Percentiles rank a stretch among this genome's conserved stretches.
phyloP scores from a whole-genome alignment of 768 basidiomycete species.

The Termitomyces sp. region DNA sequence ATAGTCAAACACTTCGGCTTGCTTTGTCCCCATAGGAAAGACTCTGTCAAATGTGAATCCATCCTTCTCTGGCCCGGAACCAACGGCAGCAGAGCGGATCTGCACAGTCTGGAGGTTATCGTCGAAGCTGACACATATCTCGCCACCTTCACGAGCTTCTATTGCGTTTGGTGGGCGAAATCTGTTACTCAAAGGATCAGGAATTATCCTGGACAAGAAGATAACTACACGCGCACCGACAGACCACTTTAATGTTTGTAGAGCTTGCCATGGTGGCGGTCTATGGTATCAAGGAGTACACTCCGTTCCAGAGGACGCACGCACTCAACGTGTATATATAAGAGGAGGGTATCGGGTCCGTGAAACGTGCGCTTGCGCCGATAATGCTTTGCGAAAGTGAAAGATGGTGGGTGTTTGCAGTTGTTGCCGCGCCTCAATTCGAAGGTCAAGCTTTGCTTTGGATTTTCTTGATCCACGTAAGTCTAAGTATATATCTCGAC shows the following conservation, averaged over 20 bases:
- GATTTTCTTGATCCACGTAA: background rate
- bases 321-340: slow-evolving; percentile 6
- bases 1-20: slow-evolving; percentile 96
- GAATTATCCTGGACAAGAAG: slow-evolving; percentile 1
- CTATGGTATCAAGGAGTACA: slow-evolving; percentile 13
- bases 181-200: slow-evolving; percentile 36
- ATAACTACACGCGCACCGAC: slow-evolving; percentile 65
- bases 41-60: slow-evolving; percentile 98
- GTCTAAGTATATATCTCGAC: background rate
- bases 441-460: background rate
- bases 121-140: slow-evolving; percentile 86
- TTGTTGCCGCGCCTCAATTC: slow-evolving; percentile 23
- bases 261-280: slow-evolving; percentile 57
- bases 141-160: slow-evolving; percentile 83
- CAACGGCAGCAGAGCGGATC: slow-evolving; percentile 65
- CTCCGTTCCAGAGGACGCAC: slow-evolving; percentile 14
- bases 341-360: slow-evolving; percentile 12
- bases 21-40: slow-evolving; percentile 88
- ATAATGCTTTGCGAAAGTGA: background rate
- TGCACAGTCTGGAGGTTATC: slow-evolving; percentile 83
- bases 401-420: slow-evolving; percentile 20
- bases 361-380: slow-evolving; percentile 10
- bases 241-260: slow-evolving; percentile 97
- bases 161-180: slow-evolving; percentile 95
- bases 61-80: slow-evolving; percentile 89